These are phyloP conservation scores for Vigna angularis DNA, from an alignment of 306 rosid genomes.

Conservation along the genomic window DNA sequence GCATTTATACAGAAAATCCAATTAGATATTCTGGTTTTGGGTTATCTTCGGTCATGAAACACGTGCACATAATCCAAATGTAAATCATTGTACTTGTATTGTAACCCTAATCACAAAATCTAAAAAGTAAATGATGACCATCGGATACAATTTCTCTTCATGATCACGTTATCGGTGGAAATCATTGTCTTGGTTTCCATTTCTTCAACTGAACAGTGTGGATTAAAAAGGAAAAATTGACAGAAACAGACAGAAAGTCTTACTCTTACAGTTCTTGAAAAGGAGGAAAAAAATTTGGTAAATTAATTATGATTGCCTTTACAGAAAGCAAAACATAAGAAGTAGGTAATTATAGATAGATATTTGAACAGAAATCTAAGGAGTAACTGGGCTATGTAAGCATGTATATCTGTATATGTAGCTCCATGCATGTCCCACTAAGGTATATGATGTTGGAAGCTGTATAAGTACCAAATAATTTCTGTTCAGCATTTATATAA, in stretches of 20 bases:
- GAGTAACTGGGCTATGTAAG: background rate
- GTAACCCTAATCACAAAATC: background rate
- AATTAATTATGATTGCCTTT: background rate
- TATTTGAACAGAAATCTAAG: background rate
- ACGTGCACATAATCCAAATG: background rate
- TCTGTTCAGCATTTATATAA: conserved; percentile 36
- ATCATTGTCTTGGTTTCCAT: background rate
- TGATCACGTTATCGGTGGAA: background rate
- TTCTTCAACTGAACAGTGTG: background rate
- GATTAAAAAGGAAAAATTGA: background rate
- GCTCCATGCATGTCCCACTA: background rate
- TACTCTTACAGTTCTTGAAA: background rate
- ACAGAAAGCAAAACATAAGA: background rate
- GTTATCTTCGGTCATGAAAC: background rate
- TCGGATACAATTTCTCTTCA: background rate
- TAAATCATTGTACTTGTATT: background rate
- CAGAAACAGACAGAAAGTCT: background rate
- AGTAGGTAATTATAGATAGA: background rate
- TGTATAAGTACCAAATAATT: conserved; percentile 6
- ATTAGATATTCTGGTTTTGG: background rate
- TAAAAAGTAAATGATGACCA: background rate
- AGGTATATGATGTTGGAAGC: background rate
- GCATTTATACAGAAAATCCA: background rate
- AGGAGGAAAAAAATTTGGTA: background rate
- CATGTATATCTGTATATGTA: background rate